Evolutionary conservation across 495 filamentous ascomycete genomes (phyloP).

Genomic region (Penicillium verhagenii): DNA sequence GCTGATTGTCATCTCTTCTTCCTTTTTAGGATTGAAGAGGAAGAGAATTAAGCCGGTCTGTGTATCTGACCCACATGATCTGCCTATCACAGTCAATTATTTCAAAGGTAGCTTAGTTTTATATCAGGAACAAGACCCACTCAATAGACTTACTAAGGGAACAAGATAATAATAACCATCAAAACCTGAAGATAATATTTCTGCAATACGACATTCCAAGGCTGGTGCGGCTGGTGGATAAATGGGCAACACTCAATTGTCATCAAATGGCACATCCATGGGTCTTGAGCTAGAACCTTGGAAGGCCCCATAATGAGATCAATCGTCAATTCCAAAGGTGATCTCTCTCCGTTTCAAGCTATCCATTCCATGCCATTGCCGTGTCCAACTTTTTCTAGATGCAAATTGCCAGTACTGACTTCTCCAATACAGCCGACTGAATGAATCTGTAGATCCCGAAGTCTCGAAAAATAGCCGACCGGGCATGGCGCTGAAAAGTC

Average conservation of each 20-base stretch:
- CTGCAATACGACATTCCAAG: background rate
- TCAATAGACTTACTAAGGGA: background rate
- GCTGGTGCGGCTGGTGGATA: background rate
- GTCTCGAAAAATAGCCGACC: background rate
- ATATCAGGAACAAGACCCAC: background rate
- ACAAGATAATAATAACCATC: background rate
- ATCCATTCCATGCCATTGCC: too few species aligned
- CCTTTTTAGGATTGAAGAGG: background rate
- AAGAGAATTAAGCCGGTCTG: slow-evolving; percentile 1
- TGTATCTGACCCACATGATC: background rate
- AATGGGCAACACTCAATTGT: background rate
- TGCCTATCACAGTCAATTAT: background rate
- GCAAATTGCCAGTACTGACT: too few species aligned
- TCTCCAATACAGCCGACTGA: too few species aligned
- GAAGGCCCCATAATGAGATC: background rate
- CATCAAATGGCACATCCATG: background rate
- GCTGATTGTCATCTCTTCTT: background rate
- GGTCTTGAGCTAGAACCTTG: background rate
- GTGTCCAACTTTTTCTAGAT: too few species aligned
- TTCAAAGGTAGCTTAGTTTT: too few species aligned
- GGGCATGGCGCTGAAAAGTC: background rate
- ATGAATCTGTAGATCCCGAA: too few species aligned
- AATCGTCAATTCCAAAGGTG: too few species aligned
- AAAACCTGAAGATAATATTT: background rate
- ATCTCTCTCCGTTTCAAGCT: too few species aligned